phyloP scores from a whole-genome alignment of 2,329 filamentous ascomycete genomes.

The Hirsutella minnesotensis region DNA sequence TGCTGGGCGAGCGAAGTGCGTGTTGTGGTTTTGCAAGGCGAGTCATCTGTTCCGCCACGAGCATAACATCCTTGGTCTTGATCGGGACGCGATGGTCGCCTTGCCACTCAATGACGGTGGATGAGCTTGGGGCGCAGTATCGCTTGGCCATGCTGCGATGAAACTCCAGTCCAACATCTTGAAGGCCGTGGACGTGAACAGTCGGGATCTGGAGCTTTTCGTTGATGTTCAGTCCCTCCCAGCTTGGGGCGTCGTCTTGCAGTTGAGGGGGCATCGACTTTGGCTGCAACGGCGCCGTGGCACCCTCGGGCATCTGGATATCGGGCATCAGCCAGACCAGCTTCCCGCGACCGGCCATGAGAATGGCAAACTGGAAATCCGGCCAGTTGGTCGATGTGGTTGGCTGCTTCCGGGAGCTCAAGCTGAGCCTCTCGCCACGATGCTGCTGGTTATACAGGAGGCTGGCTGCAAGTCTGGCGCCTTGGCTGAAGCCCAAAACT shows the following conservation, averaged over 20 bases:
- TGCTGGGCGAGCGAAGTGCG: too few relatives aligned
- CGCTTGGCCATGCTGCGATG: constrained; percentile 21
- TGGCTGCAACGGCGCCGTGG: neutral
- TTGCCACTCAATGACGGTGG: constrained; percentile 1
- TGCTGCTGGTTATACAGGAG: constrained; percentile 31
- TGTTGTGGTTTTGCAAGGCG: neutral
- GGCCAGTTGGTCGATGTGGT: neutral
- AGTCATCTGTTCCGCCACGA: constrained; percentile 1
- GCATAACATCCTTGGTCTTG: constrained; percentile 1
- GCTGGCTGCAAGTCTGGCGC: constrained; percentile 44
- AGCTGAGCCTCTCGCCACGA: neutral
- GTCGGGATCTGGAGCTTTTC: constrained; percentile 6
- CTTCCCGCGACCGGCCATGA: constrained; percentile 7
- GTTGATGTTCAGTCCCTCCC: neutral
- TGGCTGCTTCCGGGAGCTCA: neutral
- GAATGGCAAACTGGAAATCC: constrained; percentile 7
- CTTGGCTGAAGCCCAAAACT: constrained; percentile 50
- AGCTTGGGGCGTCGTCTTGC: neutral
- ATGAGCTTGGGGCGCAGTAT: constrained; percentile 1
- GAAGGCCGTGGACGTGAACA: constrained; percentile 22
- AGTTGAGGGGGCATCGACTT: neutral
- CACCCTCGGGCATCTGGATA: constrained; percentile 2
- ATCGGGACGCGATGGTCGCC: constrained; percentile 1
- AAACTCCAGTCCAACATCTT: constrained; percentile 46
- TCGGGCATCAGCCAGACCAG: constrained; percentile 5